Percentiles rank a stretch among this genome's conserved stretches.
Evolutionary conservation across 768 basidiomycete species (phyloP).

Genomic region (Candolleomyces efflorescens): DNA sequence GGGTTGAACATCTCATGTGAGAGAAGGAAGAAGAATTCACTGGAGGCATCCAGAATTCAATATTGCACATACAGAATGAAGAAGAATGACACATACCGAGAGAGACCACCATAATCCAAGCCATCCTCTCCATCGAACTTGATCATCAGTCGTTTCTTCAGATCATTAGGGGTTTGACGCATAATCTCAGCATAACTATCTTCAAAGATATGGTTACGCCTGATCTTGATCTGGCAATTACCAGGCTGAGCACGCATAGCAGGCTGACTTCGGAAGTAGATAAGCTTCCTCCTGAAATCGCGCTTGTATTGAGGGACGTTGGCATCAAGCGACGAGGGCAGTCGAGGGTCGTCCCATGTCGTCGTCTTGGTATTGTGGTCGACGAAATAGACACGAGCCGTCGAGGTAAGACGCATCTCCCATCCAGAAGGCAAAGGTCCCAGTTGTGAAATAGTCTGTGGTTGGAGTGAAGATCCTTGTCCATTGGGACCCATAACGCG

Average conservation of each 20-base stretch:
- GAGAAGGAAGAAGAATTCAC: conserved; percentile 99
- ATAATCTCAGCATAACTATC: conserved; percentile 99
- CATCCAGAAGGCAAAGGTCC: conserved; percentile 97
- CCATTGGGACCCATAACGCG: conserved; percentile 96
- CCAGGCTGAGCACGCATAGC: conserved; percentile 98
- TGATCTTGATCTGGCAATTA: conserved; percentile 98
- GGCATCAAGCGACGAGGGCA: conserved; percentile 91
- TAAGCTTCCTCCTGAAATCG: conserved; percentile 97
- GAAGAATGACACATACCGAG: conserved; percentile 55
- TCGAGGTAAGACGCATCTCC: conserved; percentile 99
- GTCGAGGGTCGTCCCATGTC: conserved; percentile 98
- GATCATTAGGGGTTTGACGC: conserved; percentile 96
- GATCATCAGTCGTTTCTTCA: conserved; percentile 99
- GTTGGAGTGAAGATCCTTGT: conserved; percentile 82
- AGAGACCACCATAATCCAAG: conserved; percentile 96
- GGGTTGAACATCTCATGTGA: conserved; percentile 99
- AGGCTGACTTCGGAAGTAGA: conserved; percentile 98
- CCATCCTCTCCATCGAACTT: conserved; percentile 99
- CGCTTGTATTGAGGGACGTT: conserved; percentile 99
- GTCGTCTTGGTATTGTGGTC: conserved; percentile 99
- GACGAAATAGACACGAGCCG: conserved; percentile 98
- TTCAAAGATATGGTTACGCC: conserved; percentile 98
- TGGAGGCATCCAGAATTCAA: conserved; percentile 24
- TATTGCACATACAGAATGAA: not conserved
- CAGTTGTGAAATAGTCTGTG: conserved; percentile 94